Evolutionary conservation across 2,329 filamentous ascomycete genomes (phyloP).

Genomic region (Tolypocladium nubicola): DNA sequence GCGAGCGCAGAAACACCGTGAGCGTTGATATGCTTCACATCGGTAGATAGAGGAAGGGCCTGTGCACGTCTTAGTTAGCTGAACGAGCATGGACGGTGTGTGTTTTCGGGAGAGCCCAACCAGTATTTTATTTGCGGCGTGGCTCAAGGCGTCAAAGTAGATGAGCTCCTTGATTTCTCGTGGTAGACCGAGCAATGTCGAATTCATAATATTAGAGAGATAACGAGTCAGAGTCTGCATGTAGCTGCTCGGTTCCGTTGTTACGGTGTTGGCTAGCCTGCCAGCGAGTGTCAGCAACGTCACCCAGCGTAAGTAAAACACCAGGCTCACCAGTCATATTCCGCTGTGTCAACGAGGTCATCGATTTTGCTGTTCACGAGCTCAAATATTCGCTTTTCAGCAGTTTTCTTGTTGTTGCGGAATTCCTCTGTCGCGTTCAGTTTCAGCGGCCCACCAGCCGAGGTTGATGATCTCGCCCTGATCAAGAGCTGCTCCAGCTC

Average conservation of each 20-base stretch:
- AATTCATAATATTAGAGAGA: conserved; percentile 92
- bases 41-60: conserved; percentile 65
- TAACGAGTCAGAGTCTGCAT: conserved; percentile 93
- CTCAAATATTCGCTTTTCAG: conserved; percentile 96
- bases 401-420: conserved; percentile 82
- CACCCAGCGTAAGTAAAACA: not conserved
- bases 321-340: conserved; percentile 73
- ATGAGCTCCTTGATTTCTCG: conserved; percentile 95
- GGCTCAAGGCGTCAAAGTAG: conserved; percentile 90
- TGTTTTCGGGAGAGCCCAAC: conserved; percentile 24
- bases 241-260: conserved; percentile 75
- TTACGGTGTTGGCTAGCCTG: conserved; percentile 44
- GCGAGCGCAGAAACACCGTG: conserved; percentile 73
- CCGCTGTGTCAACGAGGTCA: conserved; percentile 90
- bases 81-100: not conserved
- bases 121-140: conserved; percentile 78
- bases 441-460: conserved; percentile 68
- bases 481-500: conserved; percentile 83
- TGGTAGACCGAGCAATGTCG: conserved; percentile 83
- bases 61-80: conserved; percentile 19
- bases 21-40: conserved; percentile 78
- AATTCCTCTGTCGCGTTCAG: conserved; percentile 81
- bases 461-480: conserved; percentile 70
- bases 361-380: conserved; percentile 98
- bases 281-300: not conserved